Base-by-base conservation (phyloP, 306 rosid genomes). In the Casuarina cunninghamiana region DNA sequence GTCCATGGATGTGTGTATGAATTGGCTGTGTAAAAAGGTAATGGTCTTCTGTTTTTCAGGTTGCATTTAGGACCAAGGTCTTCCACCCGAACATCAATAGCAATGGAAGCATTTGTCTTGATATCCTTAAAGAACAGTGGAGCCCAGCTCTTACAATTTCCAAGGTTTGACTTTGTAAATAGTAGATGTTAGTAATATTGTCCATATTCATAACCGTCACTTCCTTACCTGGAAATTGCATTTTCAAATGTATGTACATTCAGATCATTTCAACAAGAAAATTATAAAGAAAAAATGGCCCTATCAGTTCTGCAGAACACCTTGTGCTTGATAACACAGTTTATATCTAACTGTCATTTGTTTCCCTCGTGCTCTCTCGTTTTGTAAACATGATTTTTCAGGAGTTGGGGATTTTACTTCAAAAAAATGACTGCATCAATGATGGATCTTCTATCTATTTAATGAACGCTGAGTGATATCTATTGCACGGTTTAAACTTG, bases 51-150 rank as follows among this genome's bases (percentile, higher is more conserved):
- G 0, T 35, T 7, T 6, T 66, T 55, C 87, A 88, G 90, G 91
- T 90, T 88, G 94, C 94, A 17, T 90, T 90, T 68, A 88, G 94
- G 89, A 89, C 93, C 68, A 89, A 89, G 89, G 93, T 89, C 73
- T 89, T 89, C 76, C 93, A 89, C 73, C 93, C 93, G 0, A 89
- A 89, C 61, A 89, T 89, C 79, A 89, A 89, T 51, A 89, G 93
- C 87, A 89, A 89, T 57, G 93, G 93, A 60, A 89, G 93, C 88
- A 89, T 89, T 71, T 89, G 93, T 78, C 91, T 89, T 55, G 93
- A 89, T 42, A 89, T 89, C 79, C 91, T 89, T 41, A 89, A 89
- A 72, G 93, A 89, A 80, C 93, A 89, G 75, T 89, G 93, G 93
- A 89, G 93, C 78, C 93, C 93, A 0, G 93, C 93, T 1, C 93